Conservation (phyloP, 2,329 filamentous ascomycete species). For the Penicillium sp. region DNA sequence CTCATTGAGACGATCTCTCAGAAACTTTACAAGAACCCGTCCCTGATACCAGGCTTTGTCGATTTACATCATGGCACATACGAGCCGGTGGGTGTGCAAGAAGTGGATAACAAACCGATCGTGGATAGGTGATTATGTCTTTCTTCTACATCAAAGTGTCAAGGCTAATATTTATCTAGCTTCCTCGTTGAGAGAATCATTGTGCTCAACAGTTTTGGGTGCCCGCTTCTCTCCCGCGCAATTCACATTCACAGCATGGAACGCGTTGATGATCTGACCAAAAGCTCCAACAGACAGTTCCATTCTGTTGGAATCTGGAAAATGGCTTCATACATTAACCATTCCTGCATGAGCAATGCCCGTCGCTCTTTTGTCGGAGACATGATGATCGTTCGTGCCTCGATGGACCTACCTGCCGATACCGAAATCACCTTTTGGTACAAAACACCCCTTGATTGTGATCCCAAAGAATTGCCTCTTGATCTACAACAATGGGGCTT, state of each 20-base stretch:
- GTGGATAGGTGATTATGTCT: constrained; percentile 50
- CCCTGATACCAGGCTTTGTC: constrained; percentile 32
- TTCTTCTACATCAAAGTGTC: not conserved
- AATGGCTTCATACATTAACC: constrained; percentile 54
- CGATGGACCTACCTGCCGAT: constrained; percentile 42
- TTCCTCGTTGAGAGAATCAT: constrained; percentile 51
- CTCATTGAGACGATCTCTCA: constrained; percentile 47
- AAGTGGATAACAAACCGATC: constrained; percentile 42
- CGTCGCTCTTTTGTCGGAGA: constrained; percentile 56
- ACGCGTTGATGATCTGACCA: too few relatives aligned
- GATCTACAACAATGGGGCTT: constrained; percentile 26
- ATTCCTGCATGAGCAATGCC: constrained; percentile 53
- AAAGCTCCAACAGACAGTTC: constrained; percentile 13
- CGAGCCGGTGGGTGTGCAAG: constrained; percentile 21
- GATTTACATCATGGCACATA: constrained; percentile 48
- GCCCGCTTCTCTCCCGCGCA: constrained; percentile 25
- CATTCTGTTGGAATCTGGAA: constrained; percentile 51
- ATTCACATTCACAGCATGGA: constrained; percentile 20
- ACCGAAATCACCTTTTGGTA: constrained; percentile 53
- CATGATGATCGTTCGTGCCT: constrained; percentile 54
- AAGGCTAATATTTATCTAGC: constrained; percentile 28
- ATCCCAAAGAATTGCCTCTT: not conserved
- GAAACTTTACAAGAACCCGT: constrained; percentile 49
- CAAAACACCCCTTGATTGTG: constrained; percentile 14
- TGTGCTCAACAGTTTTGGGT: constrained; percentile 49